Base-by-base conservation (phyloP, 2,329 filamentous ascomycete genomes). In the Plenodomus lindquistii region DNA sequence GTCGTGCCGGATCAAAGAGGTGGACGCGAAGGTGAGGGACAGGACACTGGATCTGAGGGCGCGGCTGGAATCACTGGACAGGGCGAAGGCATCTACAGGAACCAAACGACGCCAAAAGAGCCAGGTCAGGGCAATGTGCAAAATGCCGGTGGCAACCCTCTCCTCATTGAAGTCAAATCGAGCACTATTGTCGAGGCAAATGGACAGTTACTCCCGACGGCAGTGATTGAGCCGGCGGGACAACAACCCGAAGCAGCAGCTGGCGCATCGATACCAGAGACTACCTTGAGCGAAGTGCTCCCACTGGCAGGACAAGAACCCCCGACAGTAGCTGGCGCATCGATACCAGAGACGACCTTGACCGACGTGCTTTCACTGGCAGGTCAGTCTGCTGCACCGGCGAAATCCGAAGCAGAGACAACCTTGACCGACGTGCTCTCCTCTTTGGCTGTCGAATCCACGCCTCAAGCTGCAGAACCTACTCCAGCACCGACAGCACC, bases 21-120 rank as follows among this genome's bases (percentile, higher is more conserved):
- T 16, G 51, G 55, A 40, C 48, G 41, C 9, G 24, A 18, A 37
- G 41, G 15, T 18, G 29, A 38, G 40, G 55, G 42, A 15, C 22
- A 42, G 13, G 19, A 39, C 27, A 39, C 17, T n/a, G 38, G 27
- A 15, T 2, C 11, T 7, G 17, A 19, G 15, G 15, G 29, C n/a
- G 44, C 50, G 43, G 48, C 48, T 38, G 49, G 50, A 20, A 36
- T 59, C 17, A 42, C 48, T 22, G 54, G 54, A 38, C 54, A 57
- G 18, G 37, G 46, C n/a, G 50, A 54, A 20, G 43, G 47, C 31
- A 37, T 16, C 38, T 19, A 42, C 17, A 46, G 46, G 37, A 58
- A 56, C 36, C 49, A 53, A 35, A 52, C 35, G 22, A 21, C 18
- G n/a, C n/a, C 42, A 16, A 47, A 46, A 34, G 43, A 24, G 2